Base-by-base conservation (phyloP, 2,329 filamentous ascomycete genomes). In the Venturia pyrina region DNA sequence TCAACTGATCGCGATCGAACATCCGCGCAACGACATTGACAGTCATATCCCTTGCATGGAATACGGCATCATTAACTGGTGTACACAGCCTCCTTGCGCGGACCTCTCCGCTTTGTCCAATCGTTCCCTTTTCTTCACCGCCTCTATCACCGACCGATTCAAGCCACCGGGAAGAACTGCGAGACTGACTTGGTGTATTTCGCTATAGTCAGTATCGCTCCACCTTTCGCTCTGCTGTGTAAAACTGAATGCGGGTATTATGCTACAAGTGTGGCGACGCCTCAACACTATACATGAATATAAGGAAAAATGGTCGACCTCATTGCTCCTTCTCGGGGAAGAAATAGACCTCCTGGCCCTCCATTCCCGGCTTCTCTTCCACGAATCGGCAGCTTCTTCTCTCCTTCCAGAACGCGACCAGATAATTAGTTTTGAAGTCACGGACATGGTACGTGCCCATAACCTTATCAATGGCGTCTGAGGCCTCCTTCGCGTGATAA, bases 401-500 rank as follows among this genome's bases (percentile, higher is more conserved):
- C 40, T 44, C 44, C 40, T 62, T 62, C 60, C 60, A 62, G 24
- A 62, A 62, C 5, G 60, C 60, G 21, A 43, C 40, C 5, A 62
- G n/a, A 17, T 62, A 62, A 19, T 43, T 43, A 5, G 60, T 62
- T 17, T 62, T 40, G 40, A 62, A 62, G 60, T 62, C 60, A 40
- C 21, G 24, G 53, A 59, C 53, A 21, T 59, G 53, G 24, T 59
- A 37, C 1, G 32, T n/a, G n/a, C 53, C 53, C 32, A 59, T 82
- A 66, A 80, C 76, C 13, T 83, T 85, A n/a, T 43, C 60, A 21
- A 62, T 62, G 40, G 43, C 60, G n/a, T 43, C 60, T 40, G 60
- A 44, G 32, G 84, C 84, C 71, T 84, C 81, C 67, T 83, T 80
- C 28, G 83, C 83, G 69, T 85, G 78, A 77, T 87, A 87, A 73